Evolutionary conservation across 2,329 filamentous ascomycete species (phyloP).

Genomic region (Xylariaceae sp.): DNA sequence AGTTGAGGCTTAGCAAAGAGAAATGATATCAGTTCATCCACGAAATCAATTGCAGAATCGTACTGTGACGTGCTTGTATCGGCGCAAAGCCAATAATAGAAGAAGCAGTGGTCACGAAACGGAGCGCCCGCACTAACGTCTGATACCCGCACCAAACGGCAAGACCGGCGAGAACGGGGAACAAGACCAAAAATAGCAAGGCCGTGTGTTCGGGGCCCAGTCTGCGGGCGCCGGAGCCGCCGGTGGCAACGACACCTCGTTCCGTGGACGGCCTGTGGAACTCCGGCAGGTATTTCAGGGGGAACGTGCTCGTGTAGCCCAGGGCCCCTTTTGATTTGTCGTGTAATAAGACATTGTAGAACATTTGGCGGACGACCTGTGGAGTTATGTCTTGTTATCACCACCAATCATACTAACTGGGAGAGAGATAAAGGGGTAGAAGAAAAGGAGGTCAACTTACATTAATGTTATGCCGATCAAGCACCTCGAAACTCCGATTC

Average conservation of each 20-base stretch:
- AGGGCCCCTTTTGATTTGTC: slow-evolving; percentile 55
- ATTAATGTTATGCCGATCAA: slow-evolving; percentile 46
- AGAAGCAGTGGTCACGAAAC: background rate
- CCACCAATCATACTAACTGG: background rate
- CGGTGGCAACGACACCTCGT: slow-evolving; percentile 22
- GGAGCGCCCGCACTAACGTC: slow-evolving; percentile 2
- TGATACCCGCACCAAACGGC: slow-evolving; percentile 16
- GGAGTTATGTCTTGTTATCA: background rate
- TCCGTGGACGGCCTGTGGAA: slow-evolving; percentile 36
- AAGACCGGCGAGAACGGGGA: slow-evolving; percentile 13
- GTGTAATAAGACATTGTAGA: slow-evolving; percentile 58
- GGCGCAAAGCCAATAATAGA: background rate
- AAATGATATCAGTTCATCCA: background rate
- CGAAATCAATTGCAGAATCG: background rate
- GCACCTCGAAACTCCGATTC: slow-evolving; percentile 34
- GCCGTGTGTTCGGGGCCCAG: slow-evolving; percentile 33
- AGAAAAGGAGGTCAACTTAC: slow-evolving; percentile 28
- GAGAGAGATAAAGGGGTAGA: background rate
- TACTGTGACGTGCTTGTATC: background rate
- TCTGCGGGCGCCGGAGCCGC: slow-evolving; percentile 28
- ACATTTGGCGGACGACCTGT: slow-evolving; percentile 45
- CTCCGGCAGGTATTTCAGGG: slow-evolving; percentile 64
- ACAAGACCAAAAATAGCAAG: slow-evolving; percentile 22
- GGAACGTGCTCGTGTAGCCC: slow-evolving; percentile 57
- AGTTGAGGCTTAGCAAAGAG: background rate